Evolutionary conservation across 257 asterid species (phyloP).

Genomic region (Rauvolfia tetraphylla): DNA sequence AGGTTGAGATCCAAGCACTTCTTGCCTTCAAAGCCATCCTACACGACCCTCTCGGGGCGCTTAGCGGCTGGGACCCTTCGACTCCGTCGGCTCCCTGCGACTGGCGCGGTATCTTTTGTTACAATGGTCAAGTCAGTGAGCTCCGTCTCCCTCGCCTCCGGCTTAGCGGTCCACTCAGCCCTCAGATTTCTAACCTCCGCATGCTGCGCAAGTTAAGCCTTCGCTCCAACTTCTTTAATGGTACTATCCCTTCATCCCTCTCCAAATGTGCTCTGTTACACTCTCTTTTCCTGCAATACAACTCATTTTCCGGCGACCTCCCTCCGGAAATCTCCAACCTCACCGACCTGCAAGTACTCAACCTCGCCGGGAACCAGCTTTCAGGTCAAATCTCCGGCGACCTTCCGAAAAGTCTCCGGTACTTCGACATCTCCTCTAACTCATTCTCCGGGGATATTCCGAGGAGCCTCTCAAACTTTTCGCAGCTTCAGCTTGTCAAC

Average conservation of each 20-base stretch:
- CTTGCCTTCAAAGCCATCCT: conserved; percentile 41
- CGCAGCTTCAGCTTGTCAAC: conserved; percentile 40
- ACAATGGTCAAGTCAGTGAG: conserved; percentile 37
- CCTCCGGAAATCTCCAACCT: conserved; percentile 44
- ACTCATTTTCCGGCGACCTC: conserved; percentile 44
- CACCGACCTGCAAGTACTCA: conserved; percentile 35
- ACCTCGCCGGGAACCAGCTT: conserved; percentile 47
- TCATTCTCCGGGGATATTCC: conserved; percentile 47
- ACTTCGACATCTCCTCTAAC: conserved; percentile 55
- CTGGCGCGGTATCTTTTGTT: conserved; percentile 65
- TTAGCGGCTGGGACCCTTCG: conserved; percentile 46
- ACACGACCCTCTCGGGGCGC: conserved; percentile 52
- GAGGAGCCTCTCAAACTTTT: conserved; percentile 27
- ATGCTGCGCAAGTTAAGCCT: conserved; percentile 62
- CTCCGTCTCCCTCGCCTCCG: conserved; percentile 54
- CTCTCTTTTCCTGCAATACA: conserved; percentile 49
- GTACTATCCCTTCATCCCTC: conserved; percentile 48
- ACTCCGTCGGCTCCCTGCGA: conserved; percentile 67
- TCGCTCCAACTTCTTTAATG: conserved; percentile 52
- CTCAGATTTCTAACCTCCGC: conserved; percentile 44
- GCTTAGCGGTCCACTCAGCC: conserved; percentile 46
- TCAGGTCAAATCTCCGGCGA: conserved; percentile 44
- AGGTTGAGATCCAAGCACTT: conserved; percentile 50
- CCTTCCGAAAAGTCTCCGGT: conserved; percentile 38
- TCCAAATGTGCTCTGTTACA: conserved; percentile 43